Conservation (phyloP, 345 rosid species). For the Salix caprea region DNA sequence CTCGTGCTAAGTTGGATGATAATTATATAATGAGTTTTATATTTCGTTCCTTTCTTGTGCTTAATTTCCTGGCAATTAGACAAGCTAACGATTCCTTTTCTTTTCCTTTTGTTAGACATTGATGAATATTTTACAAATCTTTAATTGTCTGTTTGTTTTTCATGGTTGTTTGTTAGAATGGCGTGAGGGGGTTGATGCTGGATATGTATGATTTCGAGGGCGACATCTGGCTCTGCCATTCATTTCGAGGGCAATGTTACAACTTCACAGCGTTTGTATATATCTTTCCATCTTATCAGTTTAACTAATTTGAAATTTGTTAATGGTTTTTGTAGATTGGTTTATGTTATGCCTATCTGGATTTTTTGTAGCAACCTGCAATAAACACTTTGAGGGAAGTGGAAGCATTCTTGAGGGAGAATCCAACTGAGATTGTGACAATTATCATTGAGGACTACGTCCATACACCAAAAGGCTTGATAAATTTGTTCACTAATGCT, state of each 20-base stretch:
- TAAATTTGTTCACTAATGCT: slow-evolving; percentile 62
- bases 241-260: slow-evolving; percentile 85
- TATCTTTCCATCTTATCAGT: slow-evolving; percentile 11
- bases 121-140: not conserved
- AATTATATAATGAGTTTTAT: not conserved
- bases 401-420: slow-evolving; percentile 70
- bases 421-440: slow-evolving; percentile 83
- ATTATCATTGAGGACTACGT: slow-evolving; percentile 91
- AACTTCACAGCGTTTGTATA: slow-evolving; percentile 97
- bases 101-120: not conserved
- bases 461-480: slow-evolving; percentile 78
- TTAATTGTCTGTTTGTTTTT: not conserved
- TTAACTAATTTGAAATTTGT: slow-evolving; percentile 1
- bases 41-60: not conserved
- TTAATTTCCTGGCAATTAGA: not conserved
- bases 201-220: slow-evolving; percentile 88
- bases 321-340: not conserved
- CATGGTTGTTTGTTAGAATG: slow-evolving; percentile 56
- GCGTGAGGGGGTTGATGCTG: slow-evolving; percentile 93
- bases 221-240: slow-evolving; percentile 98
- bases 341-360: slow-evolving; percentile 11
- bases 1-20: not conserved
- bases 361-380: slow-evolving; percentile 76
- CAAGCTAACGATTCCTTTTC: too few species aligned
- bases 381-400: slow-evolving; percentile 80